Conservation (phyloP, 2,329 filamentous ascomycete genomes). For the Phoma sp. region DNA sequence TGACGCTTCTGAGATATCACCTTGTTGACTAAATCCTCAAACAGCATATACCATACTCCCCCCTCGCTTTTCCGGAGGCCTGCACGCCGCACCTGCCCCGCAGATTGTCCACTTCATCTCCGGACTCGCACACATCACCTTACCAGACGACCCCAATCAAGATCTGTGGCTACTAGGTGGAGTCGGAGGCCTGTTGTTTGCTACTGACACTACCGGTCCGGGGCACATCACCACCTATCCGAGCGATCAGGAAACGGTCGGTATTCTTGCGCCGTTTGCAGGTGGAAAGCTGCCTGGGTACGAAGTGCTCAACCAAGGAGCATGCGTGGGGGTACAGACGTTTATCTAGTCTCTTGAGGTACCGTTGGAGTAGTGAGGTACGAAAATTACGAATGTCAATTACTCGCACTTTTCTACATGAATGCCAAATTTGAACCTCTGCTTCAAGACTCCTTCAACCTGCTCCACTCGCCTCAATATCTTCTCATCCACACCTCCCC, state of each 20-base stretch:
- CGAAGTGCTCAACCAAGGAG: slow-evolving; percentile 26
- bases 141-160: slow-evolving; percentile 31
- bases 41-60: slow-evolving; percentile 41
- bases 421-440: too few species aligned
- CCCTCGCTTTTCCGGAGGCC: slow-evolving; percentile 42
- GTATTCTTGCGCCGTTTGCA: slow-evolving; percentile 38
- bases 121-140: slow-evolving; percentile 42
- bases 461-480: too few species aligned
- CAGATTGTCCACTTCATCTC: slow-evolving; percentile 46
- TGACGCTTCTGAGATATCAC: too few species aligned
- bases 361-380: too few species aligned
- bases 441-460: too few species aligned
- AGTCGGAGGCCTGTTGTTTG: slow-evolving; percentile 41
- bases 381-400: too few species aligned
- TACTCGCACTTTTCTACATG: too few species aligned
- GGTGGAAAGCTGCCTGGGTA: slow-evolving; percentile 31
- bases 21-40: too few species aligned
- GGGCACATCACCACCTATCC: slow-evolving; percentile 46
- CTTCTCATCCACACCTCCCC: too few species aligned
- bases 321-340: slow-evolving; percentile 10
- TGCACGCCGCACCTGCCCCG: slow-evolving; percentile 44
- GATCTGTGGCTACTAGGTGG: slow-evolving; percentile 46
- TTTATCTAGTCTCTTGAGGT: not conserved
- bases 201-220: slow-evolving; percentile 38
- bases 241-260: slow-evolving; percentile 39